A percentile compares a stretch with the other conserved stretches of the same genome.
These are phyloP conservation scores for Ophiosphaerella herpotricha DNA, from an alignment of 2,329 filamentous ascomycete genomes.

Conservation along the genomic window DNA sequence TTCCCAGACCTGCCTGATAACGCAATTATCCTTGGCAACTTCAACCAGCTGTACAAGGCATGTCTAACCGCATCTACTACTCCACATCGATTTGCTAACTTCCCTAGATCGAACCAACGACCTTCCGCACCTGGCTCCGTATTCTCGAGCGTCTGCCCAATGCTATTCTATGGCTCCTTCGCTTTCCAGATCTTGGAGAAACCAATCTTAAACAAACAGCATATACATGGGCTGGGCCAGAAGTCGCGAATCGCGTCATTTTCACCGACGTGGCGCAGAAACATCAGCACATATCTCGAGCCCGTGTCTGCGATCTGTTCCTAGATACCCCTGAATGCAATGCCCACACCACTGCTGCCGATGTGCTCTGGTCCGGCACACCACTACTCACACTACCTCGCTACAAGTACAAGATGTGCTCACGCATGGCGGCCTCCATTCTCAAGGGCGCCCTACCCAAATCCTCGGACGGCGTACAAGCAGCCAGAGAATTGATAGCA, in stretches of 20 bases:
- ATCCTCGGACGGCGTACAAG: conserved; percentile 66
- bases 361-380: conserved; percentile 95
- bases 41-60: conserved; percentile 99
- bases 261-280: conserved; percentile 98
- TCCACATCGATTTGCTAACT: conserved; percentile 17
- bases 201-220: conserved; percentile 82
- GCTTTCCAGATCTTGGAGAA: conserved; percentile 93
- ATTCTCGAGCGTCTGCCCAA: conserved; percentile 86
- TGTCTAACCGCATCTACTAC: conserved; percentile 18
- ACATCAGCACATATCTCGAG: conserved; percentile 88
- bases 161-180: conserved; percentile 91
- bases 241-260: conserved; percentile 83
- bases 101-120: conserved; percentile 88
- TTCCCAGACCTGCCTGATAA: conserved; percentile 85
- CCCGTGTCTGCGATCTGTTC: conserved; percentile 90
- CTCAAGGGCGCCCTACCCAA: conserved; percentile 85
- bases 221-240: conserved; percentile 77
- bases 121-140: conserved; percentile 92
- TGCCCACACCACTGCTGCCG: conserved; percentile 94
- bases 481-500: conserved; percentile 77
- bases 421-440: conserved; percentile 95
- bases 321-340: conserved; percentile 98
- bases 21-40: conserved; percentile 91
- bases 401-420: conserved; percentile 98
- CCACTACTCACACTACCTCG: conserved; percentile 87